Base-by-base conservation (phyloP, 106 monocot species). In the Agapanthus africanus region DNA sequence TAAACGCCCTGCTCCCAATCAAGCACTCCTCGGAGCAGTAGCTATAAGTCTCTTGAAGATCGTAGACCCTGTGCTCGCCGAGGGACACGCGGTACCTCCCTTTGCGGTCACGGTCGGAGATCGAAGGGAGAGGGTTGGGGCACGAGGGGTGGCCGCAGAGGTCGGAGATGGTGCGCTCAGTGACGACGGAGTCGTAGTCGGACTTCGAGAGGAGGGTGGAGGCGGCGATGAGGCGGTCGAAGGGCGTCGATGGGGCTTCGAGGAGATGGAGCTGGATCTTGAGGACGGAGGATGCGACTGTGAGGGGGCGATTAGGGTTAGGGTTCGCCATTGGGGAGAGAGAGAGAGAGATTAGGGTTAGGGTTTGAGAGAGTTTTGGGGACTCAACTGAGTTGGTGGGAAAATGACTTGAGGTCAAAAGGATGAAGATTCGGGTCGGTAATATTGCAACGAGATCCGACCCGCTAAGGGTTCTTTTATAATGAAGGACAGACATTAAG, bases 151-250 rank as follows among this genome's bases (percentile, higher is more conserved):
- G 73, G 28, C 99, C 99, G 70, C 99, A 99, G 64, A 82, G 50
- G 57, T 71, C 72, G 62, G 67, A 61, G 70, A 99, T 87, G 71
- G 76, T 67, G 37, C 93, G 93, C 79, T 99, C 99, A 0, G 72
- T 64, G 66, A 99, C 83, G 28, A 99, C 83, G 75, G 89, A 89
- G 11, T 72, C 79, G 75, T 90, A 99, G 74, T 99, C 93, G 14
- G 87, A 57, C 9, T 70, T 70, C 4, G 85, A 90, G 47, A 99
- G 84, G 57, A 99, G 65, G 15, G 79, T 37, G 19, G 76, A 79
- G 27, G 87, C 89, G 38, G 77, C 63, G 39, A 85, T 30, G 33
- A 99, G 84, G 34, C 80, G 85, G 47, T 16, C 19, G 18, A 79
- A 65, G 31, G 82, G 66, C 33, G 68, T 60, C 27, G 79, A 71